phyloP scores from a whole-genome alignment of 2,329 filamentous ascomycete genomes.

The Penicillium sp. region DNA sequence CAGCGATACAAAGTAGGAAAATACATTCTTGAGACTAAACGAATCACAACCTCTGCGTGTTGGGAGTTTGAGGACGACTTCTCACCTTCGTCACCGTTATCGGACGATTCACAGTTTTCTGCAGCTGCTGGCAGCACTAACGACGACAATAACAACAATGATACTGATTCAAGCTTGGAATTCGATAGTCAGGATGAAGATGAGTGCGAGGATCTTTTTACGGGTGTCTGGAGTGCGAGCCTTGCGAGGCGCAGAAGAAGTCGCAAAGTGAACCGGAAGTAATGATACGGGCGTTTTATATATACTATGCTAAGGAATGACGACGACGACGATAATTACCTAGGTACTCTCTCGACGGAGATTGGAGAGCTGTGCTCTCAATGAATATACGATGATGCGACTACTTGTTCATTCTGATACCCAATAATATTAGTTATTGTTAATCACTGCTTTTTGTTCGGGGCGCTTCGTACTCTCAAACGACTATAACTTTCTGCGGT shows the following conservation, averaged over 20 bases:
- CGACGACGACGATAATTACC: not conserved
- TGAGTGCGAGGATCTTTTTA: conserved; percentile 63
- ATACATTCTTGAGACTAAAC: conserved; percentile 61
- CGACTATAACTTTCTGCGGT: not conserved
- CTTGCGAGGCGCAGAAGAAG: conserved; percentile 45
- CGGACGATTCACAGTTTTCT: not conserved
- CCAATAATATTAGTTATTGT: not conserved
- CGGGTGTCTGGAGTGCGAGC: conserved; percentile 57
- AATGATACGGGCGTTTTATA: not conserved
- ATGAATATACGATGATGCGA: not conserved
- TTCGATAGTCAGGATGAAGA: conserved; percentile 65
- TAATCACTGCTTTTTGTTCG: not conserved
- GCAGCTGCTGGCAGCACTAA: not conserved
- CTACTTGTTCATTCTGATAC: conserved; percentile 7
- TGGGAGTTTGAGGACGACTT: conserved; percentile 46
- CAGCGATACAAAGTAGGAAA: conserved; percentile 66
- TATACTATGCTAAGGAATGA: not conserved
- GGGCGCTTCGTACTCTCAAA: not conserved
- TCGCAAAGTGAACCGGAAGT: conserved; percentile 31
- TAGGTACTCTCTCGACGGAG: not conserved
- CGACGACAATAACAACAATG: not conserved
- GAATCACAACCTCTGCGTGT: conserved; percentile 46
- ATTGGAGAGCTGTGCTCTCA: not conserved
- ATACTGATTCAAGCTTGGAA: conserved; percentile 32
- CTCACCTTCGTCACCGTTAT: conserved; percentile 1